Base-by-base conservation (phyloP, 2,329 filamentous ascomycete genomes). In the Tolypocladium tundrense region DNA sequence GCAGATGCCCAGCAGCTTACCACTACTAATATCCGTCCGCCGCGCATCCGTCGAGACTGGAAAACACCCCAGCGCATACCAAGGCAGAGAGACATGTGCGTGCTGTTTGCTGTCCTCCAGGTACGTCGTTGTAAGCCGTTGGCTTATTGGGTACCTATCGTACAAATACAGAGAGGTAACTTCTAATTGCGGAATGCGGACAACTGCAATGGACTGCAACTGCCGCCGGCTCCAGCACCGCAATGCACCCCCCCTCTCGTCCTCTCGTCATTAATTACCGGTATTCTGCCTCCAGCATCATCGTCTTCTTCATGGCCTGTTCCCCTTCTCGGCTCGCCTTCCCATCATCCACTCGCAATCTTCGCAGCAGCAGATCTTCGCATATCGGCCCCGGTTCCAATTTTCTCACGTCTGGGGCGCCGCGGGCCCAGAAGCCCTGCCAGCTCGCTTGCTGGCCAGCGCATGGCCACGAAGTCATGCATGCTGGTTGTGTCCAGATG, bases 391-490 rank as follows among this genome's bases (percentile, higher is more conserved):
- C 41, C 19, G 19, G 27, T 24, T 53, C 50, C 40, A 24, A 37
- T 10, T 41, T 43, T 37, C 24, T 16, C 16, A 27, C 21, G 21
- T 37, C 56, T 39, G 19, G 27, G 27, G 19, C 8, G 54, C 21
- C 54, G 50, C 40, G 43, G 48, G 40, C 35, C 42, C 53, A 40
- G 31, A 31, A 45, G 50, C 53, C 54, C 24, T 42, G 35, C 57
- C 40, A 45, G 33, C 37, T 33, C 48, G 27, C 27, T 56, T 54
- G 59, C 55, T 64, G 55, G 60, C 61, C 63, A 64, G 60, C 60
- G 63, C 61, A 64, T 63, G 67, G 65, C 67, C 67, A 68, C 67
- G 65, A 63, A 65, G 58, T 61, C 61, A 55, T 69, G 67, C 67
- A 69, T 69, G 58, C 63, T 62, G 63, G 58, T 54, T 54, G 51